Percentiles rank a stretch among this genome's conserved stretches.
Conservation (phyloP, 352 stramenopile species). For the Phytopythium chamaehyphon region DNA sequence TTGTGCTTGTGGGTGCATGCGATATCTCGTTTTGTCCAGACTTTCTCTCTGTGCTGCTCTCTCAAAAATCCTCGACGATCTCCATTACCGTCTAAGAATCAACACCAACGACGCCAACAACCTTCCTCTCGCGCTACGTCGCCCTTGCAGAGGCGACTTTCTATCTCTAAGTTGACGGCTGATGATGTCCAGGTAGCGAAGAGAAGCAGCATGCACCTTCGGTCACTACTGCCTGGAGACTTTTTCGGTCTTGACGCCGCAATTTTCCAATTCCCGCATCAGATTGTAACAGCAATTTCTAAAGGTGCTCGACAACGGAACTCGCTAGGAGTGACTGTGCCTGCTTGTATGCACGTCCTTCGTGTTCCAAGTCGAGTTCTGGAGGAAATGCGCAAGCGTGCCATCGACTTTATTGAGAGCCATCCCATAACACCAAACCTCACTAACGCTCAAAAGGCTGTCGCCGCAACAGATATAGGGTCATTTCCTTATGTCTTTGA, state of each 20-base stretch:
- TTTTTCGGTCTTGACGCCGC: slow-evolving; percentile 45
- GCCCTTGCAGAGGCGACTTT: background rate
- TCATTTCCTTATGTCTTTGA: slow-evolving; percentile 16
- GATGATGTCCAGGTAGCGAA: slow-evolving; percentile 8
- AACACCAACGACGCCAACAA: slow-evolving; percentile 1
- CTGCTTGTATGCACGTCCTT: slow-evolving; percentile 29
- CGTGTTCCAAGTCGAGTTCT: slow-evolving; percentile 26
- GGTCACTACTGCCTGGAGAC: slow-evolving; percentile 29
- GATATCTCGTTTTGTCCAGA: slow-evolving; percentile 23
- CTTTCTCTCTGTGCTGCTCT: slow-evolving; percentile 20
- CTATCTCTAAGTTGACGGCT: background rate
- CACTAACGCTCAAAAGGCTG: no score
- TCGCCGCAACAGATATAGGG: no score
- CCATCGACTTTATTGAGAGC: slow-evolving; percentile 7
- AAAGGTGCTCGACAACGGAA: slow-evolving; percentile 43
- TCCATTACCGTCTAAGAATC: background rate
- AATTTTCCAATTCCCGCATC: slow-evolving; percentile 33
- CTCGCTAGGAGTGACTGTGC: slow-evolving; percentile 34
- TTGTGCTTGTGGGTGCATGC: slow-evolving; percentile 27
- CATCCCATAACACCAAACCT: no score
- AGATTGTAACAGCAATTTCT: slow-evolving; percentile 29
- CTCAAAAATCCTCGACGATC: slow-evolving; percentile 13
- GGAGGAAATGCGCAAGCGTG: slow-evolving; percentile 19
- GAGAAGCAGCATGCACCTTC: slow-evolving; percentile 12
- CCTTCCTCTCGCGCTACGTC: background rate